phyloP scores from a whole-genome alignment of 345 rosid species.

The Turritis glabra region DNA sequence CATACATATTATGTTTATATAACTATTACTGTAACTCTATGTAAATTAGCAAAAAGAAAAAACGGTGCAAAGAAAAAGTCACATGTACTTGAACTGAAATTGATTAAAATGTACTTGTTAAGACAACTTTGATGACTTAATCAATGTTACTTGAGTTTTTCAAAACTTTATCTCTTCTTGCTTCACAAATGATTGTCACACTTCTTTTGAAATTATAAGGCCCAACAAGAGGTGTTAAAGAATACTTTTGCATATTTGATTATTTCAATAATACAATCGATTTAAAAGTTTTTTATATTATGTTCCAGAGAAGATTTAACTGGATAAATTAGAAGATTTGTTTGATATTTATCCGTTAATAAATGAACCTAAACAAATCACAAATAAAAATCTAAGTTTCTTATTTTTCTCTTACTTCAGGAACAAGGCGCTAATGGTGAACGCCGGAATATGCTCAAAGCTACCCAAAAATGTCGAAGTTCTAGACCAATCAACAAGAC shows the following conservation, averaged over 20 bases:
- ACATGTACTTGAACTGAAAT: not conserved
- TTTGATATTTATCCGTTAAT: not conserved
- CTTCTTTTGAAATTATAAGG: not conserved
- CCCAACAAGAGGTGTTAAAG: no score
- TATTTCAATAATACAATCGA: not conserved
- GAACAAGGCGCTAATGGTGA: conserved; percentile 79
- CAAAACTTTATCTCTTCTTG: not conserved
- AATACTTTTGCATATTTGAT: not conserved
- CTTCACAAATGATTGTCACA: not conserved
- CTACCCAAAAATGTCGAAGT: conserved; percentile 50
- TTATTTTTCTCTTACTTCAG: conserved; percentile 46
- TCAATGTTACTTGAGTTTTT: not conserved
- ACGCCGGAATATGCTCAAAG: conserved; percentile 74
- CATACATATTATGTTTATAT: not conserved
- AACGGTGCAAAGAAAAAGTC: not conserved
- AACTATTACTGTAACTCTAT: not conserved
- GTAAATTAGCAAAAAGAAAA: not conserved
- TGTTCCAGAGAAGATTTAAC: not conserved
- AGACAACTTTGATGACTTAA: not conserved
- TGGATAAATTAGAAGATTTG: not conserved
- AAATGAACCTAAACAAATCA: not conserved
- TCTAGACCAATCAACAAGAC: conserved; percentile 56
- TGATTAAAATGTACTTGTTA: not conserved
- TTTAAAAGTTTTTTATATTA: not conserved
- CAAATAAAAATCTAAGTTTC: not conserved